A percentile compares a stretch with the other conserved stretches of the same genome.
Conservation (phyloP, 2,329 filamentous ascomycete genomes). For the Penicillium sp. region DNA sequence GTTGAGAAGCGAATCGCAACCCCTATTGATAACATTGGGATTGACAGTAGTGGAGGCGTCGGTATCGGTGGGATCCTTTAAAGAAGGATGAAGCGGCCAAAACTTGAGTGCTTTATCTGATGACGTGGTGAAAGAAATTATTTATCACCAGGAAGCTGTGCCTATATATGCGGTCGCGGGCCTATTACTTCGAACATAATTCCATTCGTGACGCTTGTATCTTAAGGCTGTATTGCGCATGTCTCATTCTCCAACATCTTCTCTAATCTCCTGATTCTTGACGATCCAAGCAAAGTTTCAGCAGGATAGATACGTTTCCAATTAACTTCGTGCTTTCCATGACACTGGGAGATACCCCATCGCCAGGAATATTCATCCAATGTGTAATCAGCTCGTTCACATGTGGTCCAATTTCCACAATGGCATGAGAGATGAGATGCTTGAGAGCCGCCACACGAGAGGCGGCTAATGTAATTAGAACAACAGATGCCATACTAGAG, state of each 20-base stretch:
- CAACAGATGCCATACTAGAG: slow-evolving; percentile 53
- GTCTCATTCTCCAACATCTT: no score
- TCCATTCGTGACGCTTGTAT: no score
- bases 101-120: neutral
- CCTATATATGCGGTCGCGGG: no score
- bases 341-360: slow-evolving; percentile 50
- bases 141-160: no score
- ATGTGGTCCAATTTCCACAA: slow-evolving; percentile 48
- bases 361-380: slow-evolving; percentile 49
- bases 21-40: neutral
- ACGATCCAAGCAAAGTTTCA: slow-evolving; percentile 6
- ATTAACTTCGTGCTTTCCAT: slow-evolving; percentile 54
- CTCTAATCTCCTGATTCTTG: neutral
- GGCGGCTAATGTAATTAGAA: slow-evolving; percentile 55
- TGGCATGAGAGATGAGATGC: slow-evolving; percentile 45
- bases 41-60: neutral
- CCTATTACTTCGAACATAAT: no score
- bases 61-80: neutral
- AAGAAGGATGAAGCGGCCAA: neutral
- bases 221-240: no score
- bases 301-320: slow-evolving; percentile 31
- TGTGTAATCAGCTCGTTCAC: slow-evolving; percentile 45
- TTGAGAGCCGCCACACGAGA: slow-evolving; percentile 47
- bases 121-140: no score
- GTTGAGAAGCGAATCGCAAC: neutral